phyloP scores from a whole-genome alignment of 1,284 basidiomycete species.

The Moesziomyces parantarcticus region DNA sequence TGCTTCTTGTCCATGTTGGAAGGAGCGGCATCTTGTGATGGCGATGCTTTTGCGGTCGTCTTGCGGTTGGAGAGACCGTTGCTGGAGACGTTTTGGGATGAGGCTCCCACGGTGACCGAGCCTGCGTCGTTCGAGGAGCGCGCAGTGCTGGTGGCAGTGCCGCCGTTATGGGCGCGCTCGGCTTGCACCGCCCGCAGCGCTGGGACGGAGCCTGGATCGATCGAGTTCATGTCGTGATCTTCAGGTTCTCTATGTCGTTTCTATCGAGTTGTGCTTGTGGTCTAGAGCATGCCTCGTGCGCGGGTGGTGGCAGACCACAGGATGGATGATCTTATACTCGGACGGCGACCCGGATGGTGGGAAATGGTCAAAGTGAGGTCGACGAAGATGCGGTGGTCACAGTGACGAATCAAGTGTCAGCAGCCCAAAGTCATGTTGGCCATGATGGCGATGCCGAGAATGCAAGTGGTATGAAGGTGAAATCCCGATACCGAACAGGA shows the following conservation, averaged over 20 bases:
- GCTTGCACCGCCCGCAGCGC: slow-evolving; percentile 21
- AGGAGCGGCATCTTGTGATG: background rate
- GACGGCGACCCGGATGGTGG: too few species aligned
- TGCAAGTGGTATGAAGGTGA: background rate
- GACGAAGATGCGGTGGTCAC: too few species aligned
- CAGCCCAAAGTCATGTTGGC: background rate
- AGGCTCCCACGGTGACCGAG: slow-evolving; percentile 23
- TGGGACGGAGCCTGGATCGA: slow-evolving; percentile 38
- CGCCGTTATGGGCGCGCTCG: background rate
- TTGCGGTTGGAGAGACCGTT: slow-evolving; percentile 20
- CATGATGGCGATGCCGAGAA: background rate
- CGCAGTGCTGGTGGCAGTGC: slow-evolving; percentile 12
- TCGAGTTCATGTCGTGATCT: slow-evolving; percentile 31
- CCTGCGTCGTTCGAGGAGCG: slow-evolving; percentile 22
- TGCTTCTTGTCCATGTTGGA: background rate
- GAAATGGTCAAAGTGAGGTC: too few species aligned
- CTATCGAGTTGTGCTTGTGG: background rate
- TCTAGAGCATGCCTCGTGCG: too few species aligned
- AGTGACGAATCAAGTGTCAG: too few species aligned
- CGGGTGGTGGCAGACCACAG: too few species aligned
- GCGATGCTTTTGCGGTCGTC: slow-evolving; percentile 1
- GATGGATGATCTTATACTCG: too few species aligned
- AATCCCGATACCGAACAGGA: background rate
- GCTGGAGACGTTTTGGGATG: slow-evolving; percentile 20
- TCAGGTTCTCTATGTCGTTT: background rate